A percentile compares a stretch with the other conserved stretches of the same genome.
Conservation (phyloP, 2,329 filamentous ascomycete genomes). For the Neofusicoccum laricinum region DNA sequence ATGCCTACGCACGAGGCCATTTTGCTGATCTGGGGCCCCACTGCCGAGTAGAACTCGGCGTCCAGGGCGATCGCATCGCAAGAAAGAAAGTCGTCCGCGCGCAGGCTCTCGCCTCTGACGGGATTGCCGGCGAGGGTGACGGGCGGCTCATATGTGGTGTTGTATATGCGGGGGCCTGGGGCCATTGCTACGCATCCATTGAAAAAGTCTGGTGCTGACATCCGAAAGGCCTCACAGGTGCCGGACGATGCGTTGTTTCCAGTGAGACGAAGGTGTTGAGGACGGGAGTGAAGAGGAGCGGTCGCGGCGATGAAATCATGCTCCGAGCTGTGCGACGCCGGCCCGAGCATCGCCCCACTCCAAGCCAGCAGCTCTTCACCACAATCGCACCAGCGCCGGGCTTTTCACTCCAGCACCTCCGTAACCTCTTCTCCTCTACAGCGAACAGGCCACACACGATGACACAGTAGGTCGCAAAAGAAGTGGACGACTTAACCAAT, state of each 20-base stretch:
- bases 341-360: background rate
- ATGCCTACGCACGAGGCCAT: background rate
- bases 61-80: background rate
- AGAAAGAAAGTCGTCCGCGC: background rate
- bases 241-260: background rate
- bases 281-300: background rate
- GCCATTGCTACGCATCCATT: background rate
- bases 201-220: background rate
- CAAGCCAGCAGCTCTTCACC: background rate
- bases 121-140: background rate
- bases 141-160: background rate
- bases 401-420: background rate
- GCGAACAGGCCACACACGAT: too few relatives aligned
- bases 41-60: background rate
- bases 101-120: background rate
- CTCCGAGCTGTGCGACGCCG: too few relatives aligned
- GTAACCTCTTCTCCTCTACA: background rate
- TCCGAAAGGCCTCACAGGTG: background rate
- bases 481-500: too few relatives aligned
- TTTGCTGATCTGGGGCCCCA: background rate
- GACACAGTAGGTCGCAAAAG: too few relatives aligned
- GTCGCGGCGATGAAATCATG: background rate
- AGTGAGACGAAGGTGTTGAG: background rate
- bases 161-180: too few relatives aligned
- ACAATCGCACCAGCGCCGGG: background rate